Evolutionary conservation across 2,329 filamentous ascomycete species (phyloP), one percentile per base, ranked within the genome.

Genomic region (Acephala macrosclerotiorum): DNA sequence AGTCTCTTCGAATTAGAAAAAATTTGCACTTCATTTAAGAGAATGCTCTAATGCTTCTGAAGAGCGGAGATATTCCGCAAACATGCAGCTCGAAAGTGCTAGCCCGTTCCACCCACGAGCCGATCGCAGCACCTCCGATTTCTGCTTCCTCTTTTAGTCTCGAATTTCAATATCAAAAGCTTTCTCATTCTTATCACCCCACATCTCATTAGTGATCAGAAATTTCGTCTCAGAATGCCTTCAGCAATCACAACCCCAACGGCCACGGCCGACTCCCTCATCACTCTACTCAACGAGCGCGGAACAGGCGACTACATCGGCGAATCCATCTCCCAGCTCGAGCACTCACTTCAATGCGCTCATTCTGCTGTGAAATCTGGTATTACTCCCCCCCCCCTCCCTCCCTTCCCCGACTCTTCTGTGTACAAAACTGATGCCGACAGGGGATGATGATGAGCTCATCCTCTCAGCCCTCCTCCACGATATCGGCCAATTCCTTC

Each of bases 401-500:
- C n/a, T n/a, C n/a, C n/a, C n/a, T n/a, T n/a, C n/a, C n/a, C n/a
- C n/a, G n/a, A n/a, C n/a, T n/a, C n/a, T n/a, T n/a, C n/a, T n/a
- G n/a, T n/a, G n/a, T n/a, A n/a, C n/a, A n/a, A n/a, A n/a, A n/a
- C n/a, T n/a, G n/a, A n/a, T n/a, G n/a, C n/a, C n/a, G n/a, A n/a
- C n/a, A 22, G 67, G 65, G 25, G 65, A 67, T 16, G 70, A 75
- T 47, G 67, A 71, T 16, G 72, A 75, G n/a, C 75, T 77, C 2
- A 68, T 80, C 3, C 71, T 79, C 26, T 80, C 79, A 0, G 77
- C 79, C 8, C 70, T 81, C 11, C 73, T 81, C 5, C 80, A 81
- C 66, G 80, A 82, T 60, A 77, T 81, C 57, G 80, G 80, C 18
- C 78, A 80, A 29, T 79, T 81, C 63, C 76, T 81, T 16, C 80